A percentile compares a stretch with the other conserved stretches of the same genome.
phyloP scores from a whole-genome alignment of 2,329 filamentous ascomycete species.

The Arthrobotrys entomopaga region DNA sequence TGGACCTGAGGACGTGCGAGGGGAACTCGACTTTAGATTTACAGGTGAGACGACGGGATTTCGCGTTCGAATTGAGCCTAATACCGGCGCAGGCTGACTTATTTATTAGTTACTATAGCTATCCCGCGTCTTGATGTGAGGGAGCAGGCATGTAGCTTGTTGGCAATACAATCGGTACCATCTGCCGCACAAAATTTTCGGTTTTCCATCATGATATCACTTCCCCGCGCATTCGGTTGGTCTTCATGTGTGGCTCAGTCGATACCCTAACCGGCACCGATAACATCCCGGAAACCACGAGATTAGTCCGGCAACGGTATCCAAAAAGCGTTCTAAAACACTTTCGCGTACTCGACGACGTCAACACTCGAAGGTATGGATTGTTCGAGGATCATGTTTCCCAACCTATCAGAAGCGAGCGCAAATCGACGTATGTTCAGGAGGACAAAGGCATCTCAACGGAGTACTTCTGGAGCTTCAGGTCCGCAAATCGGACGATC shows the following conservation, averaged over 20 bases:
- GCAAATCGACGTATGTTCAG: neutral
- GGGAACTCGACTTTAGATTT: too few relatives aligned
- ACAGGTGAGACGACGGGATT: too few relatives aligned
- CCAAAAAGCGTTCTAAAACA: conserved; percentile 15
- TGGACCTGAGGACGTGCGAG: too few relatives aligned
- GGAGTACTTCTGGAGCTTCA: conserved; percentile 8
- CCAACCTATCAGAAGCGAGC: conserved; percentile 21
- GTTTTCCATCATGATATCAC: neutral
- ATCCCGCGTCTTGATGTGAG: too few relatives aligned
- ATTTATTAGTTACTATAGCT: too few relatives aligned
- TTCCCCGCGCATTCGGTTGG: neutral
- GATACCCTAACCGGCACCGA: neutral
- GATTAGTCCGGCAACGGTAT: neutral
- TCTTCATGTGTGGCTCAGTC: too few relatives aligned
- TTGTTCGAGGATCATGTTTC: neutral
- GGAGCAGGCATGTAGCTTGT: too few relatives aligned
- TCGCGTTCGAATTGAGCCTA: too few relatives aligned
- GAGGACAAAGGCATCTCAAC: neutral
- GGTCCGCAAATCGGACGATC: conserved; percentile 10
- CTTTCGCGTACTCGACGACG: conserved; percentile 42
- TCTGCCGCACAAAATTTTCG: neutral
- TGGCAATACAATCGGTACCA: too few relatives aligned
- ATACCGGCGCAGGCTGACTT: too few relatives aligned
- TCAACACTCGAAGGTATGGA: conserved; percentile 22
- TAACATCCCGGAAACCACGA: too few relatives aligned